Conservation (phyloP, 805 yeast species). For the Yueomyces sp. region DNA sequence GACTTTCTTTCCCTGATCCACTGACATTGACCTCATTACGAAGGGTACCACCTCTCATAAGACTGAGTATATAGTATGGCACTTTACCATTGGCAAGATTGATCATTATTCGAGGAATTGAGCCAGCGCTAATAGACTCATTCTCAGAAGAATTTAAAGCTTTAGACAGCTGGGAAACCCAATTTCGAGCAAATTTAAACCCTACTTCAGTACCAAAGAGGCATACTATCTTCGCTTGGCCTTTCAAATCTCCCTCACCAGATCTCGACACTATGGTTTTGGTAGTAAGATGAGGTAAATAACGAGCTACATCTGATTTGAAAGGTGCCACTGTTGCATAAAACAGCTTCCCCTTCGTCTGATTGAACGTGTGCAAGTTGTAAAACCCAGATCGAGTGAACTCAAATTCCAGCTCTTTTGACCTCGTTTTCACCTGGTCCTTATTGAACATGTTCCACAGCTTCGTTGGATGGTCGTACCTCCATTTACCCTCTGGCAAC, state of each 20-base stretch:
- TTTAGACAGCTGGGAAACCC: not conserved
- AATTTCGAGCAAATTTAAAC: not conserved
- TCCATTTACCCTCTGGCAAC: not conserved
- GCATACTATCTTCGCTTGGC: not conserved
- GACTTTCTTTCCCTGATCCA: not conserved
- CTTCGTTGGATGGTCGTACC: conserved; percentile 24
- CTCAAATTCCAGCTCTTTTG: conserved; percentile 46
- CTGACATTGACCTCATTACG: not conserved
- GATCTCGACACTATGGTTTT: not conserved
- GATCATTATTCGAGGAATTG: not conserved
- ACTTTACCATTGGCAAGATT: not conserved
- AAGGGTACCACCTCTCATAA: too few relatives aligned
- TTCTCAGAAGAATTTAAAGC: not conserved
- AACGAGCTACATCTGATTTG: conserved; percentile 55
- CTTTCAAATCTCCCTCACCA: not conserved
- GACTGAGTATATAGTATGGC: not conserved
- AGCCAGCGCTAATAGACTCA: not conserved
- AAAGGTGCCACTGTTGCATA: conserved; percentile 71
- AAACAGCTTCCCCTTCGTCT: conserved; percentile 77
- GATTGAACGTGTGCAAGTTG: conserved; percentile 48
- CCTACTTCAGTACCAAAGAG: not conserved
- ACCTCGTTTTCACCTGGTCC: conserved; percentile 33
- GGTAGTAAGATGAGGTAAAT: conserved; percentile 63
- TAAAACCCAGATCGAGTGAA: conserved; percentile 56
- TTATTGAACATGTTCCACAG: conserved; percentile 36